Percentiles rank a stretch among this genome's conserved stretches.
phyloP scores from a whole-genome alignment of 169 alveolate genomes.

The Plasmodium ovale region DNA sequence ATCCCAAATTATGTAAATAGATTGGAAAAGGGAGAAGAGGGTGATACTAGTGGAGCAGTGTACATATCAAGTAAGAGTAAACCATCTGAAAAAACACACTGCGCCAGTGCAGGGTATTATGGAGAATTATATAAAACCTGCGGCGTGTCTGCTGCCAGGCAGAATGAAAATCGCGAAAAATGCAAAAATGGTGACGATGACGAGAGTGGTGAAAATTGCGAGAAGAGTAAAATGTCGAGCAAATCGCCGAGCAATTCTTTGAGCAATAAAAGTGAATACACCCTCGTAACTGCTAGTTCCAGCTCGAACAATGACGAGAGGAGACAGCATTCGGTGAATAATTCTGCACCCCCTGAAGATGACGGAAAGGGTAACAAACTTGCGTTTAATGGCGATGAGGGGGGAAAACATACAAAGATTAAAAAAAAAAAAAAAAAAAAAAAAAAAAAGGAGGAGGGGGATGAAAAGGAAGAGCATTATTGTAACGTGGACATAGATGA shows the following conservation, averaged over 20 bases:
- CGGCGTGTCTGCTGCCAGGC: too few relatives aligned
- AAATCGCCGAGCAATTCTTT: neutral
- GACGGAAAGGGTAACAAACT: neutral
- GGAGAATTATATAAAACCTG: too few relatives aligned
- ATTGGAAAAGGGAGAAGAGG: too few relatives aligned
- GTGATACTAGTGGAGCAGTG: too few relatives aligned
- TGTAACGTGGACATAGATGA: neutral
- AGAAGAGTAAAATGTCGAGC: too few relatives aligned
- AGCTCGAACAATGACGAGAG: conserved; percentile 5
- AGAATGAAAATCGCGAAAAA: too few relatives aligned
- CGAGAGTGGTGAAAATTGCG: neutral
- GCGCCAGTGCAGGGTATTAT: too few relatives aligned
- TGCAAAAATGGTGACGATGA: neutral
- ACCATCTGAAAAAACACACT: neutral
- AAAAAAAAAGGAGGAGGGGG: conserved; percentile 5
- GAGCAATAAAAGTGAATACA: conserved; percentile 7
- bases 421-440: conserved; percentile 23
- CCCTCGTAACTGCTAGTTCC: conserved; percentile 29
- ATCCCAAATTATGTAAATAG: too few relatives aligned
- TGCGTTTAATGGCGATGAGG: too few relatives aligned
- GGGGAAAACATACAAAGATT: neutral
- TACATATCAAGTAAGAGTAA: too few relatives aligned
- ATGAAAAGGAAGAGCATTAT: conserved; percentile 9
- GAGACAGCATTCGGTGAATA: neutral
- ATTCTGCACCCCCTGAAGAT: neutral